Evolutionary conservation across 208 protist species (phyloP).

Genomic region (Crithidia acanthocephali): DNA sequence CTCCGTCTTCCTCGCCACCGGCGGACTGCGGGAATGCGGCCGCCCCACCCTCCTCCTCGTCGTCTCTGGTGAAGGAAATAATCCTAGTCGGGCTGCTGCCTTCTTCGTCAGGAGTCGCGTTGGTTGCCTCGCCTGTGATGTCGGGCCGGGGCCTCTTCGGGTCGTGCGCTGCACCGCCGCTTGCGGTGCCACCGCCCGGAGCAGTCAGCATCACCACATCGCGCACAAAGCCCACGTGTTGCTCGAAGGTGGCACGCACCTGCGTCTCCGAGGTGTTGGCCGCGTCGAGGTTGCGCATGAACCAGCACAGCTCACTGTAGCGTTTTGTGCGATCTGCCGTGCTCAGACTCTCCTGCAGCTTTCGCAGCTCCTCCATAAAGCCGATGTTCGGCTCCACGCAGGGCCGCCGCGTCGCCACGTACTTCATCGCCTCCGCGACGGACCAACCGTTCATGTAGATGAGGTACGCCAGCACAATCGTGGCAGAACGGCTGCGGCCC

Average conservation of each 20-base stretch:
- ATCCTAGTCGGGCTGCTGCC: background rate
- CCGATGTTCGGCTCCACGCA: constrained; percentile 81
- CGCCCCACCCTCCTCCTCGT: background rate
- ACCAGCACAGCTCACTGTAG: constrained; percentile 57
- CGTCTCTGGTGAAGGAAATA: constrained; percentile 1
- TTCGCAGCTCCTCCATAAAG: constrained; percentile 77
- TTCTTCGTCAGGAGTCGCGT: background rate
- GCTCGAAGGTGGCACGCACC: constrained; percentile 74
- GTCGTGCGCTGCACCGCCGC: background rate
- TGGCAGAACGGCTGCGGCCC: constrained; percentile 81
- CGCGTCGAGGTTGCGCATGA: constrained; percentile 52
- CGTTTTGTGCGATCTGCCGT: constrained; percentile 49
- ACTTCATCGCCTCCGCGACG: constrained; percentile 80
- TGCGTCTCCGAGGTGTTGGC: constrained; percentile 28
- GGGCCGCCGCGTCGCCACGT: constrained; percentile 59
- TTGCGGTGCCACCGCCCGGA: background rate
- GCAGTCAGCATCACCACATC: constrained; percentile 59
- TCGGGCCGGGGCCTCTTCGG: background rate
- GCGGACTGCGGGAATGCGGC: background rate
- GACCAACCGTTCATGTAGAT: constrained; percentile 85
- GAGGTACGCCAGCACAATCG: constrained; percentile 87
- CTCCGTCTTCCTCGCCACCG: background rate
- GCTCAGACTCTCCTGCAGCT: constrained; percentile 68
- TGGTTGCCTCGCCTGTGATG: background rate
- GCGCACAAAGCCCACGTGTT: constrained; percentile 66